Base-by-base conservation (phyloP, 805 yeast species). In the Barnettozyma salicaria region DNA sequence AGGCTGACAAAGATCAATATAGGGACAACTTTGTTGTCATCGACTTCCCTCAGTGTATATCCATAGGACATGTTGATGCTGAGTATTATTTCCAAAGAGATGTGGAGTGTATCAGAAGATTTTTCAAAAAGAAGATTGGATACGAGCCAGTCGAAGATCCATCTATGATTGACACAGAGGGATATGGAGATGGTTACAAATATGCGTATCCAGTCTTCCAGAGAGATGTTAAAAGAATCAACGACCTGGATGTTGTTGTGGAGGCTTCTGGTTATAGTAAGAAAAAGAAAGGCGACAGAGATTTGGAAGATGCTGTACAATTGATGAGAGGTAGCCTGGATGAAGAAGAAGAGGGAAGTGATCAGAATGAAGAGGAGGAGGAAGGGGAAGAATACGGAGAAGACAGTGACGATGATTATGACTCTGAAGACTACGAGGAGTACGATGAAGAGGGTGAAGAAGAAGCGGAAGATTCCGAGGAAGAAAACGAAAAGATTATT, bases 11-110 rank as follows among this genome's bases (percentile, higher is more conserved):
- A 13, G 66, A 58, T 27, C 54, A 68, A 14, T 64, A 62, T 40
- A 85, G 78, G 38, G 62, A 64, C 29, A 92, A 85, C 34, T 86
- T 88, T 52, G 81, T 89, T 16, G 96, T 92, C 19, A 90, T 92
- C 52, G 99, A 92, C 69, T 92, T 92, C 68, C 99, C 99, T 4
- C 99, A 92, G 62, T 90, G 97, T 76, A 83, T 92, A 13, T 86
- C 96, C 17, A 84, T 85, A 31, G 89, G 83, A 47, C 99, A 92
- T 56, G 70, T 67, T 4, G 96, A 92, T 57, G 97, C 97, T 6
- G 80, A 80, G 44, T 74, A 70, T 40, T 89, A 86, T 59, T 92
- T 92, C 60, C 76, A 85, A 50, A 74, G 99, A 64, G 99, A 92
- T 62, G 94, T 92, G 18, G 84, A 86, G 40, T 89, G 97, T 60